These are phyloP conservation scores for Sophora flavescens DNA, from an alignment of 306 rosid species.

Conservation along the genomic window DNA sequence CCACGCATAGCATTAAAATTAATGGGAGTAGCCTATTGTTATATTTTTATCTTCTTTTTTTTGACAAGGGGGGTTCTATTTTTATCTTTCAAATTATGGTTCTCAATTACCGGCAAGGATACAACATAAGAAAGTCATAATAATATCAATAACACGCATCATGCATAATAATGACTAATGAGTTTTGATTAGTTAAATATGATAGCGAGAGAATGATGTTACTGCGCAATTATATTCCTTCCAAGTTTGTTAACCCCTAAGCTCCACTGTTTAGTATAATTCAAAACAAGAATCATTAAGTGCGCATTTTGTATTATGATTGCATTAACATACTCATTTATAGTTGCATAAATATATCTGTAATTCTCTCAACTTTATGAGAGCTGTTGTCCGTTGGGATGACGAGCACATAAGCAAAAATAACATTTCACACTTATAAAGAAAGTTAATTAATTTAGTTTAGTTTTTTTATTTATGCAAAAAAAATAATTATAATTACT, in stretches of 20 bases:
- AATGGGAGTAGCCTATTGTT: not conserved
- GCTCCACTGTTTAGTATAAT: not conserved
- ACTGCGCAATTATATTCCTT: not conserved
- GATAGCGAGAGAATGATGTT: not conserved
- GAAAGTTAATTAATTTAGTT: no score
- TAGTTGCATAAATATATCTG: not conserved
- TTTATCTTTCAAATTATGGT: not conserved
- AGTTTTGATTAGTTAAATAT: slow-evolving; percentile 10
- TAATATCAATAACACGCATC: not conserved
- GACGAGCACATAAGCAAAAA: no score
- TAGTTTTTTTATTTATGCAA: no score
- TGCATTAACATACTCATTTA: not conserved
- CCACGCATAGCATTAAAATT: not conserved
- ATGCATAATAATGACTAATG: slow-evolving; percentile 28
- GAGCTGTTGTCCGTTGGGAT: not conserved
- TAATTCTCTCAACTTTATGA: not conserved
- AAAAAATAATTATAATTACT: no score
- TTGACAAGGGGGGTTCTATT: no score
- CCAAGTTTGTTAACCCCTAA: no score
- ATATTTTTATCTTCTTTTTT: slow-evolving; percentile 1
- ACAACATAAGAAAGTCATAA: slow-evolving; percentile 5
- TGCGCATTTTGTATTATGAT: not conserved
- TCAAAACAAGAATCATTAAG: slow-evolving; percentile 36
- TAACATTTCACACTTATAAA: no score
- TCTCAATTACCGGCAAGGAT: not conserved